These are phyloP conservation scores for Alternaria metachromatica DNA, from an alignment of 2,329 filamentous ascomycete genomes.

Conservation along the genomic window DNA sequence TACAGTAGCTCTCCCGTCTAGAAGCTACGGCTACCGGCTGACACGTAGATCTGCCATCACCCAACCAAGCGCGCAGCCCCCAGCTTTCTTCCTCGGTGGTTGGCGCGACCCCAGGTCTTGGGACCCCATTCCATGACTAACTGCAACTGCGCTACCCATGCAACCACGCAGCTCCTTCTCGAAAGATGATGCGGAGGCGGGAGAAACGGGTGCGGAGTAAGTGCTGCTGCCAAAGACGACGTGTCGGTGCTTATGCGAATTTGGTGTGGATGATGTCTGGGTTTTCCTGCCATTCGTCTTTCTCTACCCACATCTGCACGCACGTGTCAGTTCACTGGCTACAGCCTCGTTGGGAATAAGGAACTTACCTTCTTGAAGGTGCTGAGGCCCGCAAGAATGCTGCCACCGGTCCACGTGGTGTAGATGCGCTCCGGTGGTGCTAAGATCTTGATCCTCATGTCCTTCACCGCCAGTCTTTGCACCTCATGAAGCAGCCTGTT, in stretches of 20 bases:
- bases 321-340: constrained; percentile 36
- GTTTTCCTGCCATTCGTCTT: constrained; percentile 99
- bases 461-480: constrained; percentile 91
- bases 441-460: constrained; percentile 99
- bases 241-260: constrained; percentile 68
- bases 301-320: constrained; percentile 96
- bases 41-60: constrained; percentile 31
- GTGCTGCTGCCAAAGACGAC: constrained; percentile 40
- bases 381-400: constrained; percentile 93
- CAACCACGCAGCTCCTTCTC: constrained; percentile 33
- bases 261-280: constrained; percentile 98
- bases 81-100: constrained; percentile 25
- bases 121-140: constrained; percentile 47
- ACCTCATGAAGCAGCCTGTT: constrained; percentile 91
- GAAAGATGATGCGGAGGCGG: constrained; percentile 41
- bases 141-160: constrained; percentile 17
- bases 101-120: constrained; percentile 28
- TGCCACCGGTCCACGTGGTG: constrained; percentile 98
- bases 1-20: constrained; percentile 39
- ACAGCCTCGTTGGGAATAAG: constrained; percentile 11
- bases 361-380: constrained; percentile 91
- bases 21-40: constrained; percentile 24
- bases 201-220: constrained; percentile 35
- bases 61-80: constrained; percentile 27
- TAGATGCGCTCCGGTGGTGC: constrained; percentile 97